Percentiles rank a stretch among this genome's conserved stretches.
Evolutionary conservation across 306 rosid species (phyloP).

Genomic region (Cicer cuneatum): DNA sequence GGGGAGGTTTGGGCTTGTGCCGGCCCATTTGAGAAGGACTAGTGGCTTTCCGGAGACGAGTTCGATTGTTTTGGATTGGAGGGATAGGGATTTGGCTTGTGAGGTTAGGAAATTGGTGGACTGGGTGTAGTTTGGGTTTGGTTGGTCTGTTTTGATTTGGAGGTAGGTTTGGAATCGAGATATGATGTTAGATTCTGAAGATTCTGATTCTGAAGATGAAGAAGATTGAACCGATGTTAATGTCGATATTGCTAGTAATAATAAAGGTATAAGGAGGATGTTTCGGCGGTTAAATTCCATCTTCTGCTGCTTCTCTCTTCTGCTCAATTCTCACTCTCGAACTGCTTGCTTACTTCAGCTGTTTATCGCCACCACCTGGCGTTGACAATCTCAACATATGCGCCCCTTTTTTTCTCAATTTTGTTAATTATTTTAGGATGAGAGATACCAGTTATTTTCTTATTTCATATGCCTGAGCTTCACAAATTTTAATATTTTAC

Average conservation of each 20-base stretch:
- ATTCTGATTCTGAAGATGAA: constrained; percentile 28
- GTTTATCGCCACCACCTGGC: too few relatives aligned
- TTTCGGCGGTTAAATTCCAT: constrained; percentile 1
- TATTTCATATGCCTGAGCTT: too few relatives aligned
- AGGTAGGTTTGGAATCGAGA: constrained; percentile 85
- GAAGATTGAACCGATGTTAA: background rate
- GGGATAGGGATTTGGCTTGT: constrained; percentile 68
- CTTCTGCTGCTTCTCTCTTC: background rate
- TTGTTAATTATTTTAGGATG: too few relatives aligned
- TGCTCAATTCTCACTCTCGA: background rate
- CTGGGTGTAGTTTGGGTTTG: constrained; percentile 69
- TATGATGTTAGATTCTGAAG: constrained; percentile 31
- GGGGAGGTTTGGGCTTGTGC: constrained; percentile 65
- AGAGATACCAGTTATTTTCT: too few relatives aligned
- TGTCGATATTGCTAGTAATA: constrained; percentile 24
- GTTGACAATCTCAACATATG: too few relatives aligned
- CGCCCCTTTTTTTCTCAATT: too few relatives aligned
- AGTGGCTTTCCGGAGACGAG: constrained; percentile 70
- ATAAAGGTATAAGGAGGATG: constrained; percentile 19
- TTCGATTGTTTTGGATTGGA: constrained; percentile 68
- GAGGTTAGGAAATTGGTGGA: constrained; percentile 63
- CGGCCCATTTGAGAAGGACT: constrained; percentile 80
- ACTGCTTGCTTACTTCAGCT: too few relatives aligned
- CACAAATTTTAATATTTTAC: too few relatives aligned
- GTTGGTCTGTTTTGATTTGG: constrained; percentile 82